Percentiles rank a stretch among this genome's conserved stretches.
phyloP scores from a whole-genome alignment of 2,329 filamentous ascomycete species.

The Scedosporium aurantiacum region DNA sequence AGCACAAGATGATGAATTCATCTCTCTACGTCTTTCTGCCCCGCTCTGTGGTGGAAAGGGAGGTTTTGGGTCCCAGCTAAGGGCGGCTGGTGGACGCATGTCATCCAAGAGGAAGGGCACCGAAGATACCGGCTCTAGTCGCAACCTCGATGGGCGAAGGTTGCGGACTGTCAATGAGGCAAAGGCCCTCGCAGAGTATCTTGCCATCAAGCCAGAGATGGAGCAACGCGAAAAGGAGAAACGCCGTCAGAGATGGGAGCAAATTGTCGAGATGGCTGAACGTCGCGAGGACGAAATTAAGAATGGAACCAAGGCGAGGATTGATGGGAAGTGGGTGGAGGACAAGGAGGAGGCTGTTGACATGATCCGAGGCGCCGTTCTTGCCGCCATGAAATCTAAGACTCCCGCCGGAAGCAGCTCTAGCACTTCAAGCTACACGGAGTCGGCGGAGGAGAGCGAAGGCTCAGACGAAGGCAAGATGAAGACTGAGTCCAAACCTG shows the following conservation, averaged over 20 bases:
- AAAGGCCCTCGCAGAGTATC: constrained; percentile 87
- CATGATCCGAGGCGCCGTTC: constrained; percentile 66
- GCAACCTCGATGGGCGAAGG: constrained; percentile 84
- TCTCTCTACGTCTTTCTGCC: constrained; percentile 70
- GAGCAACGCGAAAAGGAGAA: constrained; percentile 86
- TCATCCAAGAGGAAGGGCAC: constrained; percentile 83
- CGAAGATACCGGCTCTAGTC: constrained; percentile 79
- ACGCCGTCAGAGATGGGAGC: constrained; percentile 72
- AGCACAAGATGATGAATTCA: constrained; percentile 49
- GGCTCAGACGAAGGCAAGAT: constrained; percentile 25
- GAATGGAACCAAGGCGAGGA: constrained; percentile 56
- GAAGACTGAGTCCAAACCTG: constrained; percentile 33
- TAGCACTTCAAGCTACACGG: constrained; percentile 27
- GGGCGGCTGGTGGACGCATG: constrained; percentile 96
- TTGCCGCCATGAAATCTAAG: constrained; percentile 57
- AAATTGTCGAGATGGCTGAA: constrained; percentile 77
- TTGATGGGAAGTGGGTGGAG: constrained; percentile 92
- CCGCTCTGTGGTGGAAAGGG: constrained; percentile 88
- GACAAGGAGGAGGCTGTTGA: constrained; percentile 84
- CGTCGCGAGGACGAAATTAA: constrained; percentile 72
- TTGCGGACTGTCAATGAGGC: constrained; percentile 89
- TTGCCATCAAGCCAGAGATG: constrained; percentile 95
- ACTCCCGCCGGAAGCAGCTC: constrained; percentile 50
- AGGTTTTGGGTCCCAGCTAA: constrained; percentile 92
- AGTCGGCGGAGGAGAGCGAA: constrained; percentile 19